Conservation (phyloP, 805 yeast genomes). For the Pichia paraexigua region DNA sequence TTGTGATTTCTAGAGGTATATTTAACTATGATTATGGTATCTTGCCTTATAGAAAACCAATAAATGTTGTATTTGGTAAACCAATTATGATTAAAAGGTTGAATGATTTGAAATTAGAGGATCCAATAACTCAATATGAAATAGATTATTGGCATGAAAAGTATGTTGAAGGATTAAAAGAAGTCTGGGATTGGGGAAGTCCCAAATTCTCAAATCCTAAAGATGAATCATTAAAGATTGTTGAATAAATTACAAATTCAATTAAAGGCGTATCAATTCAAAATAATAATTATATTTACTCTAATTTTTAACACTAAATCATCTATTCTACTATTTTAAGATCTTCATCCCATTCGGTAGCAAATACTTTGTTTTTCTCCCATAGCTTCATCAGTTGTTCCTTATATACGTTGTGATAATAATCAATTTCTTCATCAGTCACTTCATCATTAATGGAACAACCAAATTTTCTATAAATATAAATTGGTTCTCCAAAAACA, state of each 20-base stretch:
- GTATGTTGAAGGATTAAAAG: constrained; percentile 56
- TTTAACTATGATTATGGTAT: constrained; percentile 90
- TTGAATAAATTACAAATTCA: constrained; percentile 25
- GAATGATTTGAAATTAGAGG: constrained; percentile 19
- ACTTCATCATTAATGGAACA: constrained; percentile 21
- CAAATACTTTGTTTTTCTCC: constrained; percentile 54
- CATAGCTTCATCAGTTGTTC: constrained; percentile 55
- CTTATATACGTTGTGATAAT: constrained; percentile 66
- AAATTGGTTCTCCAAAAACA: constrained; percentile 58
- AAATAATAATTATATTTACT: background rate
- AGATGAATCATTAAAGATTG: constrained; percentile 39
- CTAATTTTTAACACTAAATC: background rate
- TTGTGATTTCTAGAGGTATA: constrained; percentile 86
- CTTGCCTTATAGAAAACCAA: constrained; percentile 75
- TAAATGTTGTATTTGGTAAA: constrained; percentile 65
- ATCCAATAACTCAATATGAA: constrained; percentile 32
- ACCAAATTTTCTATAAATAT: constrained; percentile 28
- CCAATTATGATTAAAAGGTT: constrained; percentile 38
- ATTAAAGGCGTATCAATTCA: background rate
- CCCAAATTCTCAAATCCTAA: constrained; percentile 43
- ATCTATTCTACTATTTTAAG: constrained; percentile 36
- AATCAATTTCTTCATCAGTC: constrained; percentile 44
- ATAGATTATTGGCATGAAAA: constrained; percentile 67
- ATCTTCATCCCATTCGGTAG: constrained; percentile 40
- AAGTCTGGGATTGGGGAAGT: constrained; percentile 54